A percentile compares a stretch with the other conserved stretches of the same genome.
Conservation (phyloP, 257 asterid genomes). For the Knoxia roxburghii region DNA sequence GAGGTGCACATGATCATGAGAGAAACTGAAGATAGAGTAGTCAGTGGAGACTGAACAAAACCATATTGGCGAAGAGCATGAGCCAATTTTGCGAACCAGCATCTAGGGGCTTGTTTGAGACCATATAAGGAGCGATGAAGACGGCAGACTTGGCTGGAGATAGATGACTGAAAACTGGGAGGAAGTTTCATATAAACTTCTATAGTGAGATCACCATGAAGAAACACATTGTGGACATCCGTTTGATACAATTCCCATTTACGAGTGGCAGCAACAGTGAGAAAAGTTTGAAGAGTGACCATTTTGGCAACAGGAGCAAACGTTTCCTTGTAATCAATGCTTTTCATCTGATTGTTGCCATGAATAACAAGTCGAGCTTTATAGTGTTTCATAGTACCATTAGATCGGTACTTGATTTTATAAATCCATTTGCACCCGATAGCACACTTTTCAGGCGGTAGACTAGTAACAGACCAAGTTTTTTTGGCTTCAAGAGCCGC, state of each 20-base stretch:
- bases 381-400: not conserved
- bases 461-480: not conserved
- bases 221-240: constrained; percentile 1
- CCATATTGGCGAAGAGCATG: not conserved
- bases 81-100: not conserved
- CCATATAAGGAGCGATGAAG: not conserved
- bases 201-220: not conserved
- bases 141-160: not conserved
- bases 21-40: not conserved
- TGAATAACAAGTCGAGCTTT: not conserved
- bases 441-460: too few species aligned
- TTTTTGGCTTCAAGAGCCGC: not conserved
- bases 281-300: not conserved
- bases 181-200: not conserved
- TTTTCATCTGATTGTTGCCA: not conserved
- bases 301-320: not conserved
- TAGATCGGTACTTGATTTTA: not conserved
- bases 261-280: not conserved
- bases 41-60: not conserved
- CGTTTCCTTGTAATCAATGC: not conserved
- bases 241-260: not conserved
- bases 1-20: not conserved
- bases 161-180: not conserved
- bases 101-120: not conserved
- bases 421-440: not conserved